Conservation (phyloP, 495 filamentous ascomycete genomes). For the Viridothelium virens region DNA sequence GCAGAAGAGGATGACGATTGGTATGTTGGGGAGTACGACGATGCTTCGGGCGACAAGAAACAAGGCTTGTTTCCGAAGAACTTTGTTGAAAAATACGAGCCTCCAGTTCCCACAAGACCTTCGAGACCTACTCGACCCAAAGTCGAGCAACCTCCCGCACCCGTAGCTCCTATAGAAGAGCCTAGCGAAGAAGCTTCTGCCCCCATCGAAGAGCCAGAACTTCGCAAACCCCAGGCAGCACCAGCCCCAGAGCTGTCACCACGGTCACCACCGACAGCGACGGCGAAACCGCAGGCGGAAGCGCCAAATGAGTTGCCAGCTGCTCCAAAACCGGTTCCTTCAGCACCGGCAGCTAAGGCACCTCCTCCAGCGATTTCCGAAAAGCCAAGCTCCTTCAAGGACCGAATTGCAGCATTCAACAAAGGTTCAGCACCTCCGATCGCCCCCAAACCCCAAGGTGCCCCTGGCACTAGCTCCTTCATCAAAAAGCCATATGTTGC, state of each 20-base stretch:
- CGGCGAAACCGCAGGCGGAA: constrained; percentile 11
- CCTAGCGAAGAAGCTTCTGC: constrained; percentile 33
- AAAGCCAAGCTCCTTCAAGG: constrained; percentile 84
- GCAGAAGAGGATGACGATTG: constrained; percentile 88
- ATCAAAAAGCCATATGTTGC: constrained; percentile 98
- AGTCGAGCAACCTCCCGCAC: constrained; percentile 47
- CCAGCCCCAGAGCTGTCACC: constrained; percentile 15
- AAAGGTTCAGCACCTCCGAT: constrained; percentile 76
- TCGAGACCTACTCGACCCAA: constrained; percentile 61
- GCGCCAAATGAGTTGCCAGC: constrained; percentile 29
- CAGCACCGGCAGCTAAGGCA: constrained; percentile 32
- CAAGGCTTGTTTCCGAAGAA: constrained; percentile 95
- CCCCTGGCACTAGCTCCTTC: constrained; percentile 54
- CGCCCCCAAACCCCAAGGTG: constrained; percentile 67
- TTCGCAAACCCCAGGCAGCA: constrained; percentile 31
- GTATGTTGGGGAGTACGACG: constrained; percentile 86
- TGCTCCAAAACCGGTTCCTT: constrained; percentile 41
- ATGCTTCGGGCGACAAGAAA: constrained; percentile 59
- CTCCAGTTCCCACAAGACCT: constrained; percentile 80
- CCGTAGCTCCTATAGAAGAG: constrained; percentile 17
- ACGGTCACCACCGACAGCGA: constrained; percentile 3
- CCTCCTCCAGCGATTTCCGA: constrained; percentile 63
- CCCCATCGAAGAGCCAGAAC: constrained; percentile 36
- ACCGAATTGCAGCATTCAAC: constrained; percentile 96
- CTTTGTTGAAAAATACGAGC: constrained; percentile 93